phyloP scores from a whole-genome alignment of 1,284 basidiomycete species.

The Cutaneotrichosporon cutaneum region DNA sequence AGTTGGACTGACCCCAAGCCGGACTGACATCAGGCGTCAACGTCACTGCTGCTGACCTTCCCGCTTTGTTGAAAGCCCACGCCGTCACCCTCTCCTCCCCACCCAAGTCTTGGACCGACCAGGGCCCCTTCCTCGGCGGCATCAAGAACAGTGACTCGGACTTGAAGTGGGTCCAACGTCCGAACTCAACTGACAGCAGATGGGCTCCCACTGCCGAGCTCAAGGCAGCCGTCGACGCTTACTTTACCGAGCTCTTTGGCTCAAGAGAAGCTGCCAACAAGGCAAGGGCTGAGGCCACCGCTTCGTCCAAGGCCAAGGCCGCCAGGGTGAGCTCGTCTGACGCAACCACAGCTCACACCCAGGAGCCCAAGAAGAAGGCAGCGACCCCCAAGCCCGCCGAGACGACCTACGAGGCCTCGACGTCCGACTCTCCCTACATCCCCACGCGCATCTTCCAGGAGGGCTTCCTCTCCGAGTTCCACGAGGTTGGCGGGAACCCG shows the following conservation, averaged over 20 bases:
- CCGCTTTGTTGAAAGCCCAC: constrained; percentile 63
- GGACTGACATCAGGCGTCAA: constrained; percentile 64
- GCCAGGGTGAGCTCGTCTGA: constrained; percentile 55
- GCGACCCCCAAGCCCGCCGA: constrained; percentile 44
- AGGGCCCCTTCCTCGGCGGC: constrained; percentile 69
- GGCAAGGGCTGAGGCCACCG: constrained; percentile 62
- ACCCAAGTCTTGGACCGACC: constrained; percentile 69
- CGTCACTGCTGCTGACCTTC: constrained; percentile 70
- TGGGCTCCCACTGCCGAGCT: constrained; percentile 91
- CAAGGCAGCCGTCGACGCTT: constrained; percentile 79
- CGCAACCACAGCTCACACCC: constrained; percentile 10
- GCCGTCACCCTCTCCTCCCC: constrained; percentile 57
- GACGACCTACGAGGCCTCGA: constrained; percentile 38
- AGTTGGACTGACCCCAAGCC: constrained; percentile 52
- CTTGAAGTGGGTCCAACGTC: constrained; percentile 52
- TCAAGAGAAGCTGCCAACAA: constrained; percentile 67
- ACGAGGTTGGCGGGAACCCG: constrained; percentile 91
- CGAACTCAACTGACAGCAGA: constrained; percentile 50
- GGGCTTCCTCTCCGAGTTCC: constrained; percentile 89
- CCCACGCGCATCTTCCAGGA: constrained; percentile 77
- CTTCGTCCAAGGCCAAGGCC: constrained; percentile 67
- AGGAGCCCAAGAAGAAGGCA: constrained; percentile 55
- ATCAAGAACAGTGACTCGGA: constrained; percentile 65
- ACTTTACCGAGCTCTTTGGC: constrained; percentile 75
- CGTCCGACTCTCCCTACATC: constrained; percentile 38